A percentile compares a stretch with the other conserved stretches of the same genome.
phyloP scores from a whole-genome alignment of 2,329 filamentous ascomycete genomes.

The Nothomitra cinnamomea region DNA sequence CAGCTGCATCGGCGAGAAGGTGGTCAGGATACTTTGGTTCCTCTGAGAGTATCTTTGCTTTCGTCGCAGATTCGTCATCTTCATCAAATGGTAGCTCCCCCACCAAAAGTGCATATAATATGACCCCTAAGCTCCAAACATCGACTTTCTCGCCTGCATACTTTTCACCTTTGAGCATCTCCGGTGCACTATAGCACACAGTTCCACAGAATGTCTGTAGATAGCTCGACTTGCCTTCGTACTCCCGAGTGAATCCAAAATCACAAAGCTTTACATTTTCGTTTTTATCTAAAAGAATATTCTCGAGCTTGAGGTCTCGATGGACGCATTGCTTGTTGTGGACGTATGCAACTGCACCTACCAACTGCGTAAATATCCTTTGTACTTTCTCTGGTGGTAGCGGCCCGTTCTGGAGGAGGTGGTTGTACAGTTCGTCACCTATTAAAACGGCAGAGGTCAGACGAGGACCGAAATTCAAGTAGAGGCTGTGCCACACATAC shows the following conservation, averaged over 20 bases:
- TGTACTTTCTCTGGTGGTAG: constrained; percentile 76
- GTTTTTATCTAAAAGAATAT: constrained; percentile 88
- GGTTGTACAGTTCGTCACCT: constrained; percentile 96
- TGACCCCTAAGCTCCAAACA: constrained; percentile 81
- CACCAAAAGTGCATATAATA: constrained; percentile 65
- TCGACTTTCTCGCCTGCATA: constrained; percentile 97
- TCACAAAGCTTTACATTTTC: constrained; percentile 96
- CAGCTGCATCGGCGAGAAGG: constrained; percentile 59
- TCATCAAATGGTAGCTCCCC: constrained; percentile 91
- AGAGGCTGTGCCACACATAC: constrained; percentile 28
- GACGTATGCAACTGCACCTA: constrained; percentile 88
- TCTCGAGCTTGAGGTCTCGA: constrained; percentile 90
- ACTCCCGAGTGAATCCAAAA: constrained; percentile 95
- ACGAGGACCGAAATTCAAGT: background rate
- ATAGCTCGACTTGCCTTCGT: constrained; percentile 87
- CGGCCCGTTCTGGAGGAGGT: constrained; percentile 73
- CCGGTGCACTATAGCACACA: constrained; percentile 91
- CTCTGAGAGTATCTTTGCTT: constrained; percentile 65
- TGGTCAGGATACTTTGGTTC: constrained; percentile 75
- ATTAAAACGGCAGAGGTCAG: constrained; percentile 4
- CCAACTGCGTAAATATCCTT: constrained; percentile 88
- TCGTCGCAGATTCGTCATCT: constrained; percentile 78
- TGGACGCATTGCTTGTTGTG: constrained; percentile 93
- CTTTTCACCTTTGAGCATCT: constrained; percentile 97
- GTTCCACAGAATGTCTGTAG: constrained; percentile 96